Evolutionary conservation across 169 alveolate genomes (phyloP).

Genomic region (Cryptosporidium bovis): DNA sequence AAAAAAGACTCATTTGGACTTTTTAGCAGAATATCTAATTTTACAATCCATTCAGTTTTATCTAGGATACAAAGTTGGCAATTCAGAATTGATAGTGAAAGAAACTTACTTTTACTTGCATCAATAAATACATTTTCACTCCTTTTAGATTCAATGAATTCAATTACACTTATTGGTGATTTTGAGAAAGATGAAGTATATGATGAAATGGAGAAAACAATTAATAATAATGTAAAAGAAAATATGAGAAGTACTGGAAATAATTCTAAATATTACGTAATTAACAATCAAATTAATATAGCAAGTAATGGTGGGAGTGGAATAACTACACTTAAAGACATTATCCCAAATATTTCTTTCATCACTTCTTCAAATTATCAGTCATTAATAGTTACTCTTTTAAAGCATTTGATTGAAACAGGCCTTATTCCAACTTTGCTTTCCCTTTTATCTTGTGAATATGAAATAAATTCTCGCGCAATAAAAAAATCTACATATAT

Average conservation of each 20-base stretch:
- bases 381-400: conserved; percentile 33
- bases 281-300: neutral
- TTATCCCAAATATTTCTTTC: conserved; percentile 55
- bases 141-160: conserved; percentile 41
- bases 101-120: conserved; percentile 37
- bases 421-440: conserved; percentile 53
- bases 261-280: neutral
- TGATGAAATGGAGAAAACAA: neutral
- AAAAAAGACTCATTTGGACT: conserved; percentile 28
- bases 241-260: neutral
- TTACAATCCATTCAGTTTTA: conserved; percentile 53
- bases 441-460: conserved; percentile 45
- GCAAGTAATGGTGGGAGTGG: conserved; percentile 3
- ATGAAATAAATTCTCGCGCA: conserved; percentile 37
- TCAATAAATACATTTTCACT: conserved; percentile 13
- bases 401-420: conserved; percentile 50
- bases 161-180: conserved; percentile 19
- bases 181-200: conserved; percentile 16
- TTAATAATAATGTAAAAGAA: neutral
- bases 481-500: conserved; percentile 11
- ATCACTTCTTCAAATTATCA: conserved; percentile 55
- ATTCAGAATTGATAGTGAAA: conserved; percentile 45
- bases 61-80: conserved; percentile 69
- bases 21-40: conserved; percentile 34
- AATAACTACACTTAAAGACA: conserved; percentile 10